Evolutionary conservation across 306 rosid genomes (phyloP), one percentile per base, ranked within the genome.

Genomic region (Cucumis cinereus): DNA sequence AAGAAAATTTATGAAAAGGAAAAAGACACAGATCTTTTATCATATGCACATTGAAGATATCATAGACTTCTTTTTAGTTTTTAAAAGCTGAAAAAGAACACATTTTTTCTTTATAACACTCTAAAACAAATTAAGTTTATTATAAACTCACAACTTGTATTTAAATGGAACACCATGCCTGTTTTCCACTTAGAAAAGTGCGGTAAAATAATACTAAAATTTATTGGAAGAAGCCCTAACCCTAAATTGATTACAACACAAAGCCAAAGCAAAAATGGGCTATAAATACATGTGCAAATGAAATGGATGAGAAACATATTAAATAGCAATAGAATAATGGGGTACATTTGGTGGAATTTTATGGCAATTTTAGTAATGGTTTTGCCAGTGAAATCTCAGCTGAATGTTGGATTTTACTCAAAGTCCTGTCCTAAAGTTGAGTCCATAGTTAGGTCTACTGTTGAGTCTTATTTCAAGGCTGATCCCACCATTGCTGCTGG

Each of bases 371-470:
- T 87, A 50, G 73, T 69, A 54, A 77, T 85, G 85, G 62, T 20
- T 80, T 80, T 68, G 67, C 45, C 77, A 55, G 88, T 60, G 4
- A 5, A 88, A 41, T 82, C 85, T 50, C 91, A 92, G 76, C 68
- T 92, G 23, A 62, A 60, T 82, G 70, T 76, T 41, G 94, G 94
- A 74, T 93, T 86, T 71, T 90, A 90, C 69, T 85, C 90, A 3
- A 79, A 68, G 76, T 80, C 93, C 74, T 93, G 98, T 76, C 93
- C 91, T 19, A 83, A 35, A 54, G 93, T 84, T 4, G 95, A 93
- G 84, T 74, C 74, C 82, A 83, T 83, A 0, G 84, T 93, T 13
- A 81, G 90, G 72, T 89, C 95, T 69, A 86, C 88, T 0, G 91
- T 90, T 45, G 83, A 83, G 83, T 85, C 94, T 2, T 75, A 77